Evolutionary conservation across 2,329 filamentous ascomycete species (phyloP).

Genomic region (Colletotrichum echinochloae): DNA sequence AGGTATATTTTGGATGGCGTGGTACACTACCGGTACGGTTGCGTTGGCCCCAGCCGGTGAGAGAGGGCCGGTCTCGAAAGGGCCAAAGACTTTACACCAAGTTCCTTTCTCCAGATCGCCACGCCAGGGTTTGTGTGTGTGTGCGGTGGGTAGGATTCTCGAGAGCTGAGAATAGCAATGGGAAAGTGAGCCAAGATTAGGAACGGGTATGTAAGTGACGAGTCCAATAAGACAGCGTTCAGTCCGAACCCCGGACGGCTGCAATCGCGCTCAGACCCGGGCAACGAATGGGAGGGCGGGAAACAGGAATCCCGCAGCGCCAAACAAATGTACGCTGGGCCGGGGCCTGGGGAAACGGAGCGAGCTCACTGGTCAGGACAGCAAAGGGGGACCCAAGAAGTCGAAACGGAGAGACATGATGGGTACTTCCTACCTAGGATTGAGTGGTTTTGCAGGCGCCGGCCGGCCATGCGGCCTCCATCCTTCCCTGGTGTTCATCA

Average conservation of each 20-base stretch:
- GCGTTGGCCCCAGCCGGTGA: no score
- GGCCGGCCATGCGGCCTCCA: conserved; percentile 22
- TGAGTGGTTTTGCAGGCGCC: conserved; percentile 41
- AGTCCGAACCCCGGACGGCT: neutral
- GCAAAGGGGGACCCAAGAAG: neutral
- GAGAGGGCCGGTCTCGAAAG: no score
- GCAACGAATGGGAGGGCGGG: neutral
- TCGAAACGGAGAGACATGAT: conserved; percentile 5
- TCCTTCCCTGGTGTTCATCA: no score
- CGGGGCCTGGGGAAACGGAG: neutral
- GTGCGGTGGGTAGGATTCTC: no score
- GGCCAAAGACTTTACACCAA: no score
- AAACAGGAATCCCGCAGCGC: conserved; percentile 19
- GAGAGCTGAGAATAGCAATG: conserved; percentile 32
- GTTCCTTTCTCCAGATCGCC: conserved; percentile 32
- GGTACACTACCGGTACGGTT: no score
- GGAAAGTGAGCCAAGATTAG: conserved; percentile 26
- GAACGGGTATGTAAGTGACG: conserved; percentile 12
- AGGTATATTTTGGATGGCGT: conserved; percentile 26
- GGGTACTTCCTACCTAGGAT: no score
- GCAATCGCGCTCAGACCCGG: conserved; percentile 15
- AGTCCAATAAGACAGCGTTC: conserved; percentile 30
- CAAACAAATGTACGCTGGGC: conserved; percentile 19
- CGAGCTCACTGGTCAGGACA: conserved; percentile 2
- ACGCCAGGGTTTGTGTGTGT: no score